Conservation (phyloP, 805 yeast genomes). For the Nakazawaea wickerhamii region DNA sequence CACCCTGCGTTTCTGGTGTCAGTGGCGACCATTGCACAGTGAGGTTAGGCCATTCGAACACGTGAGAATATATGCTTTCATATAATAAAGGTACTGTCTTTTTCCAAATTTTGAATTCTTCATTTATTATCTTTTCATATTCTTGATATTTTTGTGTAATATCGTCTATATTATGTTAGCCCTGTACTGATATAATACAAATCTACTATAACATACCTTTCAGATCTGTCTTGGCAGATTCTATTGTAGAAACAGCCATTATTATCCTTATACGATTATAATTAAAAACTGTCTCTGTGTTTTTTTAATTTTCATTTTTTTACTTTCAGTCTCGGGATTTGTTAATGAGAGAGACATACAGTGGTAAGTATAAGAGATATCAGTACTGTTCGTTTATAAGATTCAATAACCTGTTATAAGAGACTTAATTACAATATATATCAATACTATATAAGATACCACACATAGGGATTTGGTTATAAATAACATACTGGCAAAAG, state of each 20-base stretch:
- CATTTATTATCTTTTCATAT: constrained; percentile 61
- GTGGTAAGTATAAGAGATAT: too few relatives aligned
- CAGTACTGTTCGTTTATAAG: too few relatives aligned
- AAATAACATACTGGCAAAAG: neutral
- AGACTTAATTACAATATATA: too few relatives aligned
- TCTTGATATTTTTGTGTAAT: constrained; percentile 37
- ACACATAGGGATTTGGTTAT: too few relatives aligned
- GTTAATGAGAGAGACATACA: too few relatives aligned
- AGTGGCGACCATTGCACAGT: constrained; percentile 66
- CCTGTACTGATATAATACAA: neutral
- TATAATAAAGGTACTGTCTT: constrained; percentile 76
- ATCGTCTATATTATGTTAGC: constrained; percentile 7
- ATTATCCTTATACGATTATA: neutral
- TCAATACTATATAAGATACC: too few relatives aligned
- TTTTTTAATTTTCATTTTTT: neutral
- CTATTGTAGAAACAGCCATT: neutral
- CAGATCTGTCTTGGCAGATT: neutral
- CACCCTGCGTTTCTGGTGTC: constrained; percentile 15
- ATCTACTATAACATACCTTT: neutral
- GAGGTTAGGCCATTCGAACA: constrained; percentile 65
- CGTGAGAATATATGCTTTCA: constrained; percentile 64
- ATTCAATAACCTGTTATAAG: too few relatives aligned
- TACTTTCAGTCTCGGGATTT: too few relatives aligned
- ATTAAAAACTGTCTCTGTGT: neutral
- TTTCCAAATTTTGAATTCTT: constrained; percentile 81